phyloP scores from a whole-genome alignment of 805 yeast species.

The Scheffersomyces ergatensis region DNA sequence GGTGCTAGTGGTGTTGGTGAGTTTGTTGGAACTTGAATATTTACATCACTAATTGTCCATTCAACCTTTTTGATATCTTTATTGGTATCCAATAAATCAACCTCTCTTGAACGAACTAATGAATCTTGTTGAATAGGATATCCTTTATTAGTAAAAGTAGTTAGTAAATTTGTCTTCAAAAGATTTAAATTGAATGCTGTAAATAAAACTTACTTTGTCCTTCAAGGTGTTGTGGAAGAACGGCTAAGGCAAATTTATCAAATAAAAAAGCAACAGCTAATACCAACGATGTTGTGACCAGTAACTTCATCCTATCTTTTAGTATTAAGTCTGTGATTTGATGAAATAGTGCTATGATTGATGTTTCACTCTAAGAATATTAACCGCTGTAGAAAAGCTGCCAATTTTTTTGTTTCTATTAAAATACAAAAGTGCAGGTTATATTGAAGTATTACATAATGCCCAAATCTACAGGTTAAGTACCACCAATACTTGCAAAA shows the following conservation, averaged over 20 bases:
- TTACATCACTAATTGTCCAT: not conserved
- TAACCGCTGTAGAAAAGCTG: too few species aligned
- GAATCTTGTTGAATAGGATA: not conserved
- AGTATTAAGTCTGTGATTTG: too few species aligned
- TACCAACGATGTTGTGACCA: not conserved
- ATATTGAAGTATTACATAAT: too few species aligned
- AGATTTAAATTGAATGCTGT: too few species aligned
- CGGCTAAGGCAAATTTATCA: not conserved
- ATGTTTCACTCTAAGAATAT: too few species aligned
- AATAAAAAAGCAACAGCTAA: not conserved
- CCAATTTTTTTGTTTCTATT: too few species aligned
- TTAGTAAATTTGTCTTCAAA: not conserved
- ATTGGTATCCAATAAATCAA: not conserved
- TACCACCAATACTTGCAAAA: too few species aligned
- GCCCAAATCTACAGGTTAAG: too few species aligned
- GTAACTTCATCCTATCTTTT: not conserved
- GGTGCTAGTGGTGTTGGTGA: not conserved
- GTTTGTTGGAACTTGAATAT: not conserved
- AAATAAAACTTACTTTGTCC: not conserved
- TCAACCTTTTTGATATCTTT: not conserved
- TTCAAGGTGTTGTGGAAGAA: not conserved
- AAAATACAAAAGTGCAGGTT: too few species aligned
- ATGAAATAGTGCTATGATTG: too few species aligned
- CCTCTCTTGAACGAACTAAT: not conserved
- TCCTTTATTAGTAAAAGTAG: not conserved